phyloP scores from a whole-genome alignment of 768 basidiomycete genomes.

The Pulveroboletus sp. region DNA sequence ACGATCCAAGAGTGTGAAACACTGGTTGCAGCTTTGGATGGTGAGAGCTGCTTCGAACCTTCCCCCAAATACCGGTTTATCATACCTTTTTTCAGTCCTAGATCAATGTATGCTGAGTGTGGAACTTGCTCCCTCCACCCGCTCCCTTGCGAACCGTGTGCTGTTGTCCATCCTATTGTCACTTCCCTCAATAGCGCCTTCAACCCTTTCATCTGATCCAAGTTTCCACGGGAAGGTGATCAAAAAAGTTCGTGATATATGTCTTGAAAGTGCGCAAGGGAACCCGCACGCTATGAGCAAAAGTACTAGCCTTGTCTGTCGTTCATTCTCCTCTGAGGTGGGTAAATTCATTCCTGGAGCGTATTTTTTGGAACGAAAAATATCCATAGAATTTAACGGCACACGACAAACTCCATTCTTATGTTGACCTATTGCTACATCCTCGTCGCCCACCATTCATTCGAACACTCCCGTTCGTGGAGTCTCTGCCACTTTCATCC shows the following conservation, averaged over 20 bases:
- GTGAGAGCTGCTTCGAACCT: conserved; percentile 41
- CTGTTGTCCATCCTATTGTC: conserved; percentile 56
- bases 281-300: conserved; percentile 59
- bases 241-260: conserved; percentile 44
- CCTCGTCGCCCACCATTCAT: conserved; percentile 78
- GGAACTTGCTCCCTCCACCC: conserved; percentile 49
- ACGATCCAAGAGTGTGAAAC: conserved; percentile 49
- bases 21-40: conserved; percentile 53
- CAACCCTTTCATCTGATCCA: conserved; percentile 51
- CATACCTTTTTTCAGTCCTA: conserved; percentile 43
- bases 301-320: conserved; percentile 55
- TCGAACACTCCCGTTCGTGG: conserved; percentile 62
- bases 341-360: conserved; percentile 7
- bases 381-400: conserved; percentile 15
- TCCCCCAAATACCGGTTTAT: neutral
- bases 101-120: conserved; percentile 46
- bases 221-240: conserved; percentile 46
- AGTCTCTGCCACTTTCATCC: conserved; percentile 57
- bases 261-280: conserved; percentile 50
- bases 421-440: conserved; percentile 66
- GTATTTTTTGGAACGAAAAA: neutral
- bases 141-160: conserved; percentile 58
- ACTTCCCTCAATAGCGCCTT: conserved; percentile 54
- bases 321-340: conserved; percentile 36
- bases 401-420: conserved; percentile 27